phyloP scores from a whole-genome alignment of 192 early-diverging fungal genomes.

The Kappamyces sp. region DNA sequence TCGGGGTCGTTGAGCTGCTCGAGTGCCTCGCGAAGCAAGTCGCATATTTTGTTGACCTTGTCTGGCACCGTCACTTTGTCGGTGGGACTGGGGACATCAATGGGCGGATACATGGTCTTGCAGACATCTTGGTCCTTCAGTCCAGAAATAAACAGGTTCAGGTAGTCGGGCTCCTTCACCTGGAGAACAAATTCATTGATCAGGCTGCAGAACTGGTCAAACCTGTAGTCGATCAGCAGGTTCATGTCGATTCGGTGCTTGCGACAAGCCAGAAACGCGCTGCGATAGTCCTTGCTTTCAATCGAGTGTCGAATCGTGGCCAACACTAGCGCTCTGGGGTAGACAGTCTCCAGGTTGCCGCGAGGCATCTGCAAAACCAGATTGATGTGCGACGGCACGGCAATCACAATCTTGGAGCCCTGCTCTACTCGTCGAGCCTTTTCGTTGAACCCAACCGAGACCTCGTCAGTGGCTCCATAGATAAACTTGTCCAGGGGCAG shows the following conservation, averaged over 20 bases:
- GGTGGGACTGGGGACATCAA: neutral
- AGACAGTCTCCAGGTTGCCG: constrained; percentile 91
- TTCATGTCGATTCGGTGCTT: constrained; percentile 93
- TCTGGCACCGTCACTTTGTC: constrained; percentile 4
- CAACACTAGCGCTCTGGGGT: constrained; percentile 84
- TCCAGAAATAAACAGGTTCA: constrained; percentile 85
- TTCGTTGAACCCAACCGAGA: constrained; percentile 54
- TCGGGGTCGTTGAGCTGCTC: constrained; percentile 23
- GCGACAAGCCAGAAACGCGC: constrained; percentile 77
- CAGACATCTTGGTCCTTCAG: constrained; percentile 82
- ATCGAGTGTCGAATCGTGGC: constrained; percentile 60
- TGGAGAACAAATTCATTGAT: constrained; percentile 68
- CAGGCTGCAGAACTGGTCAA: constrained; percentile 61
- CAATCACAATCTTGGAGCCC: constrained; percentile 79
- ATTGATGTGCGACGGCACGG: constrained; percentile 60
- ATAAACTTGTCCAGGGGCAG: neutral
- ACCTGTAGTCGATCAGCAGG: constrained; percentile 75
- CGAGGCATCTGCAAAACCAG: constrained; percentile 93
- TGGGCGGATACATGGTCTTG: constrained; percentile 63
- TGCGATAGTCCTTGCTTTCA: constrained; percentile 61
- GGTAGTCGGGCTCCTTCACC: constrained; percentile 72
- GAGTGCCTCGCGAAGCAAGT: constrained; percentile 57
- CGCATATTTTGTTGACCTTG: constrained; percentile 77
- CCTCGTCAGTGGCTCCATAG: constrained; percentile 20
- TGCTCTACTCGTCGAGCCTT: constrained; percentile 78